These are phyloP conservation scores for Leccinum subgranulosum DNA, from an alignment of 768 basidiomycete genomes.

Conservation along the genomic window DNA sequence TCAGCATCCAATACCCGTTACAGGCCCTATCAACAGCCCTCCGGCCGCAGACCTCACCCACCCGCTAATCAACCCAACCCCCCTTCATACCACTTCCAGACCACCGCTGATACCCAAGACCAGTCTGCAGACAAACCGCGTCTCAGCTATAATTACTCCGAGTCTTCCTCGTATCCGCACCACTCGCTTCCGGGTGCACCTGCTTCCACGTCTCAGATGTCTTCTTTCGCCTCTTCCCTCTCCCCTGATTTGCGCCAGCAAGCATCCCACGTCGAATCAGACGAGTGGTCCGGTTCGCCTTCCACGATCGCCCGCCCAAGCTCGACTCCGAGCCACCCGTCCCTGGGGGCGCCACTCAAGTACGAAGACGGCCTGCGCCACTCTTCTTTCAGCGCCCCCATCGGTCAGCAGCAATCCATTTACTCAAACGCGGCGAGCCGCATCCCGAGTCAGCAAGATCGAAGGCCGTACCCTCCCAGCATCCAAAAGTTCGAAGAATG, in stretches of 20 bases:
- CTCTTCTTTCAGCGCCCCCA: constrained; percentile 59
- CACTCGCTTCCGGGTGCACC: constrained; percentile 52
- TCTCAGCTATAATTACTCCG: constrained; percentile 40
- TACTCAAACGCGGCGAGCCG: constrained; percentile 60
- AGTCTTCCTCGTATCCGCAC: constrained; percentile 46
- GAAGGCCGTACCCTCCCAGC: constrained; percentile 45
- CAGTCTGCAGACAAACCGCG: constrained; percentile 37
- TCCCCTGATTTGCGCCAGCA: constrained; percentile 47
- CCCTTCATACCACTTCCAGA: too few relatives aligned
- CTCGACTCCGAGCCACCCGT: constrained; percentile 60
- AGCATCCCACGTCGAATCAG: constrained; percentile 42
- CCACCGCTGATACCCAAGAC: constrained; percentile 34
- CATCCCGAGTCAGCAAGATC: constrained; percentile 68
- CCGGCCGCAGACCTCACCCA: constrained; percentile 46
- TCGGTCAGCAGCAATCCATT: constrained; percentile 54
- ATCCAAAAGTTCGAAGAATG: constrained; percentile 66
- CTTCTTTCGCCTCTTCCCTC: constrained; percentile 46
- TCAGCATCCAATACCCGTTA: constrained; percentile 38
- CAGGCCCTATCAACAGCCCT: constrained; percentile 55
- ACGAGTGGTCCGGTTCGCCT: constrained; percentile 54
- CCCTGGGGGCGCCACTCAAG: constrained; percentile 49
- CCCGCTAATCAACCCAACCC: constrained; percentile 36
- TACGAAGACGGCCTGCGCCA: constrained; percentile 73
- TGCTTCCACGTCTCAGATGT: constrained; percentile 48
- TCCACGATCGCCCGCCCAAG: constrained; percentile 63